Conservation (phyloP, 306 rosid species). For the Gleditsia sinensis region DNA sequence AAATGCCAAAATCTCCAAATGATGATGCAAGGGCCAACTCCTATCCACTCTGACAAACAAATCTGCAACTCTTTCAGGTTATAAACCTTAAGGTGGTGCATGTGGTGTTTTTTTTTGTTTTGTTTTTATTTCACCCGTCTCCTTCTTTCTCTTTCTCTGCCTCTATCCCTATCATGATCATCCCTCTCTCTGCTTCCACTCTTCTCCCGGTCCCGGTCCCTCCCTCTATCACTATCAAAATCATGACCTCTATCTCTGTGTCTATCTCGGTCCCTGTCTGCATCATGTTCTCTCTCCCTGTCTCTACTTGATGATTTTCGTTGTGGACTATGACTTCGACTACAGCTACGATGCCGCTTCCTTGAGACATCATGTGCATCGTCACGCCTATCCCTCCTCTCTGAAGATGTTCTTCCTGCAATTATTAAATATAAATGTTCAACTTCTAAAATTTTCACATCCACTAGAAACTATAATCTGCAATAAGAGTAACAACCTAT, state of each 20-base stretch:
- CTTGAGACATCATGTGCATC: constrained; percentile 56
- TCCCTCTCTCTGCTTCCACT: constrained; percentile 95
- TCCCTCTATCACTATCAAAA: constrained; percentile 61
- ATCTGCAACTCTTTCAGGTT: constrained; percentile 21
- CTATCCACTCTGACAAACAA: constrained; percentile 22
- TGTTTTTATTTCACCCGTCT: constrained; percentile 61
- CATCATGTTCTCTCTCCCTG: constrained; percentile 72
- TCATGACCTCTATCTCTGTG: constrained; percentile 65
- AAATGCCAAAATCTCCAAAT: constrained; percentile 24
- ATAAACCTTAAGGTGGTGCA: background rate
- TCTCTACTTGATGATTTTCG: constrained; percentile 62
- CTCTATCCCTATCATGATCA: constrained; percentile 75
- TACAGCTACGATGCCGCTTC: constrained; percentile 76
- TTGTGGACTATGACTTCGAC: constrained; percentile 76
- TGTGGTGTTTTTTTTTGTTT: too few relatives aligned
- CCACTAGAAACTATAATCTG: constrained; percentile 11
- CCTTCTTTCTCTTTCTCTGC: constrained; percentile 68
- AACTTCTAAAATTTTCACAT: background rate
- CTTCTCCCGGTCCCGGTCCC: constrained; percentile 67
- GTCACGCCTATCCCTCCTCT: constrained; percentile 70
- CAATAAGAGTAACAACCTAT: background rate
- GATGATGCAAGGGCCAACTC: constrained; percentile 26
- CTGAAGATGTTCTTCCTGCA: constrained; percentile 66
- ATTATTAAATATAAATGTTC: constrained; percentile 8
- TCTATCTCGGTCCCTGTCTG: constrained; percentile 68